These are phyloP conservation scores for Deinandra increscens DNA, from an alignment of 129 eudicot species.

Conservation along the genomic window DNA sequence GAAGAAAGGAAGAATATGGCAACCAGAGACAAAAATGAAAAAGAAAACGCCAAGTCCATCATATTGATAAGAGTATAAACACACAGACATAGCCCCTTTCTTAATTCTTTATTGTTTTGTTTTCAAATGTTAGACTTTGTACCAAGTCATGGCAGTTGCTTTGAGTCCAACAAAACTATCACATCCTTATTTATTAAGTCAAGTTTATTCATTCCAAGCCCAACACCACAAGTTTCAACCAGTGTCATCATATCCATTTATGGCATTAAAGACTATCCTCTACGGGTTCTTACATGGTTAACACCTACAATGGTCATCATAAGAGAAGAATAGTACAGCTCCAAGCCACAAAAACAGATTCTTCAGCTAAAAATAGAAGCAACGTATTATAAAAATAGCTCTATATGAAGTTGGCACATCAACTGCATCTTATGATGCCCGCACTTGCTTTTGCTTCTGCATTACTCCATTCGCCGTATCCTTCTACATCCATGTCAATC, in stretches of 20 bases:
- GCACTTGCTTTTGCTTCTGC: conserved; percentile 15
- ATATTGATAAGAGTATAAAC: background rate
- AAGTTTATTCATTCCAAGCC: background rate
- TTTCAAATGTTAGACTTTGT: background rate
- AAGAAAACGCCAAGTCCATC: background rate
- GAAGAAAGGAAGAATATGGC: background rate
- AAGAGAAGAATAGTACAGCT: conserved; percentile 9
- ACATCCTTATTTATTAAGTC: background rate
- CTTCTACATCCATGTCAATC: conserved; percentile 12
- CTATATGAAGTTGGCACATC: conserved; percentile 15
- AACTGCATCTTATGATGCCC: conserved; percentile 2
- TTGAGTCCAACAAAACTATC: background rate
- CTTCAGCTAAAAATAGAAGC: background rate
- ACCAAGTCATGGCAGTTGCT: background rate
- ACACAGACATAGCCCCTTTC: conserved; percentile 13
- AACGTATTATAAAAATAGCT: background rate
- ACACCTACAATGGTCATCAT: conserved; percentile 16
- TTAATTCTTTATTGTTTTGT: too few relatives aligned
- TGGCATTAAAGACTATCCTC: background rate
- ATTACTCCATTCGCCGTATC: background rate
- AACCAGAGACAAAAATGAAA: background rate
- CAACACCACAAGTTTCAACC: conserved; percentile 11
- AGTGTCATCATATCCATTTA: background rate
- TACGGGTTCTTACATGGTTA: conserved; percentile 10
- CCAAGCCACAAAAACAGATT: background rate